Evolutionary conservation across 2,329 filamentous ascomycete genomes (phyloP).

Genomic region (Allantophomopsis cytisporea): DNA sequence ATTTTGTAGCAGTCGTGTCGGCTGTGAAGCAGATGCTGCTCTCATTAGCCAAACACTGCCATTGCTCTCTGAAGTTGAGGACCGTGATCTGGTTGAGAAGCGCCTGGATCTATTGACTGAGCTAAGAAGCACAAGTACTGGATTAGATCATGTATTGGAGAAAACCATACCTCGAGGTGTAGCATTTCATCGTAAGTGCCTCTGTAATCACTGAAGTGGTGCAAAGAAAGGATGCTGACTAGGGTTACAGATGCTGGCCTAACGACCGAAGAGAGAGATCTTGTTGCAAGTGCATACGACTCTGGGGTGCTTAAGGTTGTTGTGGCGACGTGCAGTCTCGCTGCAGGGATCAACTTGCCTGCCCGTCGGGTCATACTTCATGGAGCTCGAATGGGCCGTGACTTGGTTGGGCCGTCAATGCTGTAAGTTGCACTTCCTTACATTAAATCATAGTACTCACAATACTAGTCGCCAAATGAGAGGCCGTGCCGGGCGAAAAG

Average conservation of each 20-base stretch:
- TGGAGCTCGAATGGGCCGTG: conserved; percentile 61
- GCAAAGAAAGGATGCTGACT: too few relatives aligned
- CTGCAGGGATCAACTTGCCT: conserved; percentile 69
- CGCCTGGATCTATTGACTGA: conserved; percentile 52
- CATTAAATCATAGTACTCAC: conserved; percentile 11
- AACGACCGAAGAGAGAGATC: conserved; percentile 61
- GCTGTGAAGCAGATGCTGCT: conserved; percentile 54
- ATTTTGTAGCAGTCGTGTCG: conserved; percentile 57
- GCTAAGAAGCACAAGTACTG: conserved; percentile 49
- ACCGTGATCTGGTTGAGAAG: conserved; percentile 32
- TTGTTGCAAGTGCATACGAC: conserved; percentile 61
- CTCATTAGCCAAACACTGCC: conserved; percentile 52
- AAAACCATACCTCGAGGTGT: conserved; percentile 53
- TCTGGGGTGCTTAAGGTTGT: conserved; percentile 53
- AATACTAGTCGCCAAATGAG: conserved; percentile 54
- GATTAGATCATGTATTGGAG: conserved; percentile 50
- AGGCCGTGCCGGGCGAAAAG: conserved; percentile 64
- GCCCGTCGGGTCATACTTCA: conserved; percentile 65
- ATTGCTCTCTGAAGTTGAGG: conserved; percentile 25
- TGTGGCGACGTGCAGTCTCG: conserved; percentile 65
- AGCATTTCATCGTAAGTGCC: conserved; percentile 56
- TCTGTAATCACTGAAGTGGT: conserved; percentile 1
- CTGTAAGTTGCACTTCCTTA: conserved; percentile 25
- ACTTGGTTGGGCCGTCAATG: conserved; percentile 67
- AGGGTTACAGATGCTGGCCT: conserved; percentile 39